A percentile compares a stretch with the other conserved stretches of the same genome.
These are phyloP conservation scores for Cadophora gregata DNA, from an alignment of 2,329 filamentous ascomycete genomes.

Conservation along the genomic window DNA sequence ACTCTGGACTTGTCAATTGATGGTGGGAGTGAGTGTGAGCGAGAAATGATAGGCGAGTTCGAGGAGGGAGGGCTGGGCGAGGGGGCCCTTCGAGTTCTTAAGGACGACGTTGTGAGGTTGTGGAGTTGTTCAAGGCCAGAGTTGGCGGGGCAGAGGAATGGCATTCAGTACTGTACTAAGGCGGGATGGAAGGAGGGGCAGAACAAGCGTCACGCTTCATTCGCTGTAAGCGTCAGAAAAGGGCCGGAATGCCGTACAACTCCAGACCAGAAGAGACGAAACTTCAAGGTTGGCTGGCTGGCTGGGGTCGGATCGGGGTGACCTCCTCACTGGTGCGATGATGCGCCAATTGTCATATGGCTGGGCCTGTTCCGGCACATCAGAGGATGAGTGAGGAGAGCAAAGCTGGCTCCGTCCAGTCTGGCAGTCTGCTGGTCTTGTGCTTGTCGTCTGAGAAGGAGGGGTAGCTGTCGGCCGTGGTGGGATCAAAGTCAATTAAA, in stretches of 20 bases:
- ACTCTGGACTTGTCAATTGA: conserved; percentile 31
- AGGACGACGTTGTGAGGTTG: conserved; percentile 40
- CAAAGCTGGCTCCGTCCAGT: neutral
- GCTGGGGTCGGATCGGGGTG: too few species aligned
- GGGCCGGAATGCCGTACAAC: conserved; percentile 32
- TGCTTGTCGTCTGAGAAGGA: neutral
- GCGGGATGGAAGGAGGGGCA: conserved; percentile 27
- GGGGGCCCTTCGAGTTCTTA: conserved; percentile 37
- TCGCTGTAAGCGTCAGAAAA: conserved; percentile 19
- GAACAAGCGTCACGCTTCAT: conserved; percentile 4
- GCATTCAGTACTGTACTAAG: conserved; percentile 2
- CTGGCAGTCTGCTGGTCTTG: too few species aligned
- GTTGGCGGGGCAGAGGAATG: conserved; percentile 38
- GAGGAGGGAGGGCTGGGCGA: conserved; percentile 31
- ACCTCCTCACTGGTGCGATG: neutral
- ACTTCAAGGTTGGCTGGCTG: neutral
- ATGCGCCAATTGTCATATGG: conserved; percentile 7
- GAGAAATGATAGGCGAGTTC: conserved; percentile 9
- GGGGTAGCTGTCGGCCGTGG: conserved; percentile 18
- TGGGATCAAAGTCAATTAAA: conserved; percentile 12
- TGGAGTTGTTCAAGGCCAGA: conserved; percentile 34
- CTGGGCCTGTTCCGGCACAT: neutral
- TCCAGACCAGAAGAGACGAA: conserved; percentile 10
- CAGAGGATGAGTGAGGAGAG: neutral
- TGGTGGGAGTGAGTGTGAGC: conserved; percentile 22